A percentile compares a stretch with the other conserved stretches of the same genome.
phyloP scores from a whole-genome alignment of 306 rosid species.

The Cucumis sativus region Cucumber_9930_V3 NC_026660.2:28710501-28711000 shows the following conservation, averaged over 20 bases:
- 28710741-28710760: neutral
- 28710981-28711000: neutral
- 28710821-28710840: neutral
- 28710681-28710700: neutral
- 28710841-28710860: neutral
- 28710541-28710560: slow-evolving; percentile 22
- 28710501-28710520: neutral
- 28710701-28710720: neutral
- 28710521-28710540: neutral
- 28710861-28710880: neutral
- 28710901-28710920: neutral
- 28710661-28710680: neutral
- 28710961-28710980: neutral
- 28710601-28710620: slow-evolving; percentile 65
- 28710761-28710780: neutral
- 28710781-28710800: neutral
- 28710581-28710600: slow-evolving; percentile 70
- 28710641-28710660: neutral
- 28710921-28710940: neutral
- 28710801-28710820: neutral
- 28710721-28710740: neutral
- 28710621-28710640: slow-evolving; percentile 3
- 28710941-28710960: too few species aligned
- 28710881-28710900: neutral
- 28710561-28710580: slow-evolving; percentile 34